Percentiles rank a stretch among this genome's conserved stretches.
Conservation (phyloP, 148 eudicot genomes). For the Chenopodium formosanum region DNA sequence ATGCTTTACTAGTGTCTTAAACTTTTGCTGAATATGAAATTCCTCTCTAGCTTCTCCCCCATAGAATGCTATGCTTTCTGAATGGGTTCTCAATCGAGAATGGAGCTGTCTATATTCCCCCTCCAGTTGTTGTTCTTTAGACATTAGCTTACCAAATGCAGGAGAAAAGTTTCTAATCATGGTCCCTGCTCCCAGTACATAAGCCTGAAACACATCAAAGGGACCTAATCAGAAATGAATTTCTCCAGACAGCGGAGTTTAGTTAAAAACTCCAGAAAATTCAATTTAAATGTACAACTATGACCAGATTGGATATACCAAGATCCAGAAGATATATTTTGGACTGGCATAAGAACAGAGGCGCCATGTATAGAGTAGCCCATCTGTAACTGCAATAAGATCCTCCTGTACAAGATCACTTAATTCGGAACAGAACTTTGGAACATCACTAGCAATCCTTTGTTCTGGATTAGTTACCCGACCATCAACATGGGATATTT, state of each 20-base stretch:
- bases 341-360: conserved; percentile 99
- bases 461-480: conserved; percentile 92
- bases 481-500: conserved; percentile 90
- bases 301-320: conserved; percentile 49
- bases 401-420: conserved; percentile 98
- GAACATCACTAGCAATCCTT: conserved; percentile 95
- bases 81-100: conserved; percentile 88
- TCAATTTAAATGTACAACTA: not conserved
- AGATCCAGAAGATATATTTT: conserved; percentile 84
- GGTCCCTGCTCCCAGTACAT: conserved; percentile 90
- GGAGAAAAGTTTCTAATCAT: conserved; percentile 92
- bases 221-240: conserved; percentile 8
- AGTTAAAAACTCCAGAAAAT: conserved; percentile 14
- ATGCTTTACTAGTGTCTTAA: conserved; percentile 72
- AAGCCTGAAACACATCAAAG: conserved; percentile 52
- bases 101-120: conserved; percentile 98
- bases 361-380: conserved; percentile 91
- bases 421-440: conserved; percentile 86
- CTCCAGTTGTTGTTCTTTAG: conserved; percentile 94
- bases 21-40: conserved; percentile 84
- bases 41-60: conserved; percentile 95
- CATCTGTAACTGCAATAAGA: conserved; percentile 92
- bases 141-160: conserved; percentile 87
- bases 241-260: not conserved
- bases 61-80: conserved; percentile 94